Conservation (phyloP, 2,329 filamentous ascomycete species). For the Fusarium euwallaceae region DNA sequence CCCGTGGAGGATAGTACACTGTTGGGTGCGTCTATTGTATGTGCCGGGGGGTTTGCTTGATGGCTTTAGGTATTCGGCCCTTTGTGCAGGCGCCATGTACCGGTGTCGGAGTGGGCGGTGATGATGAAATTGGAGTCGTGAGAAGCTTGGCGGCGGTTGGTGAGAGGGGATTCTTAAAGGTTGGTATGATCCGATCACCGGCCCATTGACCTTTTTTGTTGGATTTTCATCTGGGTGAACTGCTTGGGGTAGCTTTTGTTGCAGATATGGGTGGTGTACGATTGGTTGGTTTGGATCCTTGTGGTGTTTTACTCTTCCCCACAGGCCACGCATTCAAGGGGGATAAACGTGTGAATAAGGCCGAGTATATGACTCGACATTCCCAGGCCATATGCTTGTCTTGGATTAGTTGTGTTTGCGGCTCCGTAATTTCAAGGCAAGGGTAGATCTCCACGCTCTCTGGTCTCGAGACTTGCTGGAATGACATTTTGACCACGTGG, state of each 20-base stretch:
- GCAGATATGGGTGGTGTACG: not conserved
- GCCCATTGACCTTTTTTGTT: not conserved
- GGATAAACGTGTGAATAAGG: not conserved
- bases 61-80: not conserved
- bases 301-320: not conserved
- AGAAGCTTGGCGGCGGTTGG: not conserved
- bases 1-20: conserved; percentile 8
- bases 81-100: not conserved
- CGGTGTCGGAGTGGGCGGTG: not conserved
- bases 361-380: not conserved
- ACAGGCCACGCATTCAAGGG: not conserved
- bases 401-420: not conserved
- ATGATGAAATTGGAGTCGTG: not conserved
- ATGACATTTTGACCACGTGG: not conserved
- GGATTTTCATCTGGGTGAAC: not conserved
- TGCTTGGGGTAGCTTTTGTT: not conserved
- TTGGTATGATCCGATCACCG: not conserved
- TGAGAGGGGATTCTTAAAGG: not conserved
- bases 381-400: not conserved
- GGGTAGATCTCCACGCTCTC: not conserved
- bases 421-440: not conserved
- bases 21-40: not conserved
- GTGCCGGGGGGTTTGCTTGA: not conserved
- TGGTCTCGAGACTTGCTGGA: not conserved
- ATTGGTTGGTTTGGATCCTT: not conserved